Base-by-base conservation (phyloP, 2,329 filamentous ascomycete genomes). In the Diaporthe longicolla region DNA sequence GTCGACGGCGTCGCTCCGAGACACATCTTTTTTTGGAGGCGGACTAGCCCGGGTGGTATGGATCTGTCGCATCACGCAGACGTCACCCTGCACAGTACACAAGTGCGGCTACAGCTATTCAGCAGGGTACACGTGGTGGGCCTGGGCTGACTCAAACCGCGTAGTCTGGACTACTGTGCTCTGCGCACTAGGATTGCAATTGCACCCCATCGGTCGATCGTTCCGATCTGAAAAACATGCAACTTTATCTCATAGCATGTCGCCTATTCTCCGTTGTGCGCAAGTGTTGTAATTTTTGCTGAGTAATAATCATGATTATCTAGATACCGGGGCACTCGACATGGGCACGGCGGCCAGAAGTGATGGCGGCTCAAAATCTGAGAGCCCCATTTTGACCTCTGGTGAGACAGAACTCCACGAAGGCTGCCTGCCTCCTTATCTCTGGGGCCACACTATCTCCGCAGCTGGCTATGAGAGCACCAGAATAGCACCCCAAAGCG, bases 61-160 rank as follows among this genome's bases (percentile, higher is more conserved):
- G 24, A 24, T 59, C 13, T 6, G 35, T 37, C 58, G 37, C 37
- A 52, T 52, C 45, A 37, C 21, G 45, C 61, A 50, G 29, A 66
- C 61, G 43, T 66, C 61, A 66, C 45, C 61, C 45, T 66, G 11
- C 32, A 8, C 4, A 35, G 32, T 35, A 35, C 45, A 37, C 63
- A 66, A 52, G 63, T 66, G 63, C 45, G 43, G 29, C 21, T 45
- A 35, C 21, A 24, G 26, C 40, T 66, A 52, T 52, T 52, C 63
- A 66, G 45, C 63, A 66, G 45, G 37, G n/a, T 32, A 52, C 63
- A 66, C 29, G 63, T 52, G 63, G 63, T 66, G 63, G 63, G 48
- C 32, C 63, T 52, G 26, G 45, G 63, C 63, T 66, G 63, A 66
- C 63, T 66, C 61, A 66, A 52, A 37, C 8, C n/a, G 37, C 35